Evolutionary conservation across 2,329 filamentous ascomycete genomes (phyloP).

Genomic region (Cladosporium sphaerospermum): DNA sequence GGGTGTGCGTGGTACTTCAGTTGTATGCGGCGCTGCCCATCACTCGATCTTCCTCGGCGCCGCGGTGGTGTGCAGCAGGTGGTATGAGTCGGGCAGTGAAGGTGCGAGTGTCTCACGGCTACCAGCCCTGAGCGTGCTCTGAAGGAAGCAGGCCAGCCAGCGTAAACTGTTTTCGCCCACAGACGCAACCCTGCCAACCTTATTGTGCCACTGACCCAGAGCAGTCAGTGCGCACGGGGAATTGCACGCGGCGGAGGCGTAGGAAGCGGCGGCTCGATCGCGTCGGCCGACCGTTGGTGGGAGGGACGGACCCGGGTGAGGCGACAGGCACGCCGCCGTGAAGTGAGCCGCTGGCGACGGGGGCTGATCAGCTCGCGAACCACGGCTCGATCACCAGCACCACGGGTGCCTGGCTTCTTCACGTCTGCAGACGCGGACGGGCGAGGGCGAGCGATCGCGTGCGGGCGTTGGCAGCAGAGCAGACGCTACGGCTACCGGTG

Average conservation of each 20-base stretch:
- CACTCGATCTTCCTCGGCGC: background rate
- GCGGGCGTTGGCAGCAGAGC: background rate
- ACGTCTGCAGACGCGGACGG: background rate
- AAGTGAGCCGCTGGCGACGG: too few relatives aligned
- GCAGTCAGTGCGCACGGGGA: constrained; percentile 5
- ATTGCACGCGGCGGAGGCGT: background rate
- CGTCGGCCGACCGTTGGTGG: background rate
- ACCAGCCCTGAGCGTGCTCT: background rate
- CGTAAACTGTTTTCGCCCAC: background rate
- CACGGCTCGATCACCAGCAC: background rate
- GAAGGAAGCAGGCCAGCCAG: background rate
- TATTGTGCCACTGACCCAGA: background rate
- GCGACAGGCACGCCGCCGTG: too few relatives aligned
- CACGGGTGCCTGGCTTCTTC: constrained; percentile 1
- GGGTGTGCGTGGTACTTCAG: background rate
- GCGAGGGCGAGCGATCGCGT: background rate
- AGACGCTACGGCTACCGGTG: background rate
- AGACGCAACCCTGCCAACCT: background rate
- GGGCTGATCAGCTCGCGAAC: too few relatives aligned
- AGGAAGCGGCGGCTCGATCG: constrained; percentile 6
- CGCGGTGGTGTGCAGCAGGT: background rate
- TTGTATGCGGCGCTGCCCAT: background rate
- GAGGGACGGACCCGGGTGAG: background rate
- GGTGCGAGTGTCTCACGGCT: background rate
- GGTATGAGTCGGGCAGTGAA: background rate